Conservation (phyloP, 768 basidiomycete genomes). For the Sistotremastrum niveocremeum region DNA sequence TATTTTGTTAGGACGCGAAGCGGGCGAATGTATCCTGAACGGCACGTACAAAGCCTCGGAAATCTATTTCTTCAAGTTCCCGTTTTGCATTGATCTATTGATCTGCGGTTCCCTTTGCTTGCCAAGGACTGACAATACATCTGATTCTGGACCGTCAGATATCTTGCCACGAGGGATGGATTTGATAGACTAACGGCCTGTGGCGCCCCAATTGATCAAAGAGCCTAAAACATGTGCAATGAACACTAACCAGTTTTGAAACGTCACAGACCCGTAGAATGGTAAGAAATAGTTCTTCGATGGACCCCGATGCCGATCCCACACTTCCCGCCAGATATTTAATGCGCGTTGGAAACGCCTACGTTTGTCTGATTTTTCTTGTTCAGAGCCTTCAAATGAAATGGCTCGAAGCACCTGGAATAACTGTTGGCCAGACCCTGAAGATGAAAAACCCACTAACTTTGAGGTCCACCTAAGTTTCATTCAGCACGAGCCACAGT, state of each 20-base stretch:
- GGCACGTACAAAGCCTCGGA: conserved; percentile 6
- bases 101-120: conserved; percentile 35
- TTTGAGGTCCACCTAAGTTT: too few species aligned
- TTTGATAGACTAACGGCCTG: conserved; percentile 22
- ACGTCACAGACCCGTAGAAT: conserved; percentile 30
- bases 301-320: conserved; percentile 34
- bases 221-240: too few species aligned
- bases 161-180: background rate
- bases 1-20: background rate
- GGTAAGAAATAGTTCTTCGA: conserved; percentile 31
- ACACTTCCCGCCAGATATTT: conserved; percentile 39
- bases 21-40: conserved; percentile 15
- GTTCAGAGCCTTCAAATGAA: too few species aligned
- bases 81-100: conserved; percentile 31
- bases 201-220: too few species aligned
- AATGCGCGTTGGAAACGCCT: conserved; percentile 42
- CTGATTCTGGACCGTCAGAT: conserved; percentile 15
- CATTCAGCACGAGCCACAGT: too few species aligned
- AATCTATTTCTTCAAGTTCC: conserved; percentile 25
- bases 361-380: too few species aligned
- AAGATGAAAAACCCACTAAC: too few species aligned
- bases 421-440: too few species aligned
- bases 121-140: conserved; percentile 49
- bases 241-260: too few species aligned
- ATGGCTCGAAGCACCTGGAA: too few species aligned